Base-by-base conservation (phyloP, 202 grass and related monocot species). In the Cymbopogon flexuosus region DNA sequence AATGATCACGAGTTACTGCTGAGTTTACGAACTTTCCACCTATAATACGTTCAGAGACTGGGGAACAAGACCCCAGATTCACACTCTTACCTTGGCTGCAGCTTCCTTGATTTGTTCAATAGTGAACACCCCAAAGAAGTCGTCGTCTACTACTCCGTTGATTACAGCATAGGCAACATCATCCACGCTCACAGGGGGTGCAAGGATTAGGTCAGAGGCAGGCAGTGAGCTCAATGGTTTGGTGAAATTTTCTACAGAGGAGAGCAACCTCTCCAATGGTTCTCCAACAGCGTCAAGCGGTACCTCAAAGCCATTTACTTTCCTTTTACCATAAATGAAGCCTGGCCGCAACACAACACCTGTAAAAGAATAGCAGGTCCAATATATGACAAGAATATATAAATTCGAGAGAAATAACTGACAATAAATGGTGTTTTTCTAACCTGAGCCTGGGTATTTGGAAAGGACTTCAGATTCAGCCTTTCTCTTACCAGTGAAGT, bases 41-140 rank as follows among this genome's bases (percentile, higher is more conserved):
- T 58, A 22, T 8, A 29, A 70, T 14, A 60, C 51, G 23, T 77
- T 63, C 51, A 24, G 0, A 23, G 6, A 23, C 10, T 39, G 3
- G n/a, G 12, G 58, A 51, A 13, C 10, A 58, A 66, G 73, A 30
- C 16, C 82, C 65, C 16, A 16, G 7, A 12, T 42, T 88, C 65
- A 83, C 75, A 67, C 80, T 70, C 84, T 83, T 51, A 83, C 96
- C 34, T 88, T 99, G 18, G 90, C 70, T 30, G 96, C 92, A 0
- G 96, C 90, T 82, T 95, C 96, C 87, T 93, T 99, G 52, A 99
- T 99, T 80, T 99, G 92, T 70, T 99, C 96, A 29, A 99, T 99
- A 3, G 92, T 95, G 78, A 99, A 95, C 57, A 99, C 82, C 3
- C 96, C 96, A 27, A 95, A 99, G 75, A 99, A 87, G 71, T 78